Percentiles rank a stretch among this genome's conserved stretches.
Evolutionary conservation across 306 rosid genomes (phyloP).

Genomic region (Vicia sativa): DNA sequence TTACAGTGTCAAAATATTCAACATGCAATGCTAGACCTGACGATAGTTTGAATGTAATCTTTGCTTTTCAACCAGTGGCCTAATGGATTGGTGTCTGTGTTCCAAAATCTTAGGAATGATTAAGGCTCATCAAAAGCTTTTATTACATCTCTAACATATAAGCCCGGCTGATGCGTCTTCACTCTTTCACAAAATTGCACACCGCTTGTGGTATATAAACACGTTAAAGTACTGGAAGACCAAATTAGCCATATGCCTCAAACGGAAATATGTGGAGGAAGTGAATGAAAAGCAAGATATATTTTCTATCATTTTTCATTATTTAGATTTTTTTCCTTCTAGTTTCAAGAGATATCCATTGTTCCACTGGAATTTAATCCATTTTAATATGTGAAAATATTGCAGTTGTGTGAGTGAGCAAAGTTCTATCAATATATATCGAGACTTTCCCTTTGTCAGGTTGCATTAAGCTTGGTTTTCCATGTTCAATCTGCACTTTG

Average conservation of each 20-base stretch:
- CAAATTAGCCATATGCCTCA: neutral
- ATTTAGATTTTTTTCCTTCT: neutral
- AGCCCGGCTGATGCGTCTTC: too few species aligned
- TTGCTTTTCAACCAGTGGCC: neutral
- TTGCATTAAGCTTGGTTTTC: constrained; percentile 69
- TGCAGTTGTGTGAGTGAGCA: too few species aligned
- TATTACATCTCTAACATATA: too few species aligned
- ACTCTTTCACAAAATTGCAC: too few species aligned
- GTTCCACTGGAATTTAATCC: neutral
- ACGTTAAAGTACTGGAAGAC: too few species aligned
- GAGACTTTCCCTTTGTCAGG: constrained; percentile 79
- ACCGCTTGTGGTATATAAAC: too few species aligned
- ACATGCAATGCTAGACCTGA: constrained; percentile 18
- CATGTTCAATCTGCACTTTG: constrained; percentile 83
- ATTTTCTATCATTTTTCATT: neutral
- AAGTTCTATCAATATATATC: constrained; percentile 40
- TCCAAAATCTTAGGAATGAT: too few species aligned
- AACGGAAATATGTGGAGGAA: neutral
- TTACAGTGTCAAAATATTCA: constrained; percentile 32
- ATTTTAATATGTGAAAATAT: too few species aligned
- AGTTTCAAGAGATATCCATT: neutral
- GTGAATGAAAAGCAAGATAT: neutral
- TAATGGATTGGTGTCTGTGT: neutral
- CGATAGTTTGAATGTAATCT: constrained; percentile 13
- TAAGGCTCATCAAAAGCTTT: too few species aligned